These are phyloP conservation scores for Penicillium psychrosexuale DNA, from an alignment of 2,329 filamentous ascomycete species.

Conservation along the genomic window DNA sequence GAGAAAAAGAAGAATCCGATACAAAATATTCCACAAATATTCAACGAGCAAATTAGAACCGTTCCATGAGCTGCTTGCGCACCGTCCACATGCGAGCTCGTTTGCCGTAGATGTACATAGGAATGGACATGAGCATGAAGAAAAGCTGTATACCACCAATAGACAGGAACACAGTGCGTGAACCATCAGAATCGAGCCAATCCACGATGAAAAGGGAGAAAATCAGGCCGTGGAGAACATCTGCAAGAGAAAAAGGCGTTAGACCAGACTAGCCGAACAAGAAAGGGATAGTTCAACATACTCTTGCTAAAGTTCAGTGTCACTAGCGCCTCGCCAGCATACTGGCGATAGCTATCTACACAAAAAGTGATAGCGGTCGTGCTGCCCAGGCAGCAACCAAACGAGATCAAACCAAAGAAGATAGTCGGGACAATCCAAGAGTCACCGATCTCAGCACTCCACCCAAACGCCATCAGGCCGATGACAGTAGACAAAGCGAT, in stretches of 20 bases:
- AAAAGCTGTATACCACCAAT: slow-evolving; percentile 82
- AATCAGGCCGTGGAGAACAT: slow-evolving; percentile 83
- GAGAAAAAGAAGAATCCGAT: neutral
- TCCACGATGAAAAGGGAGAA: slow-evolving; percentile 84
- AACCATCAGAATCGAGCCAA: slow-evolving; percentile 74
- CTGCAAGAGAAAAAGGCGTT: slow-evolving; percentile 28
- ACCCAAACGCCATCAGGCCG: slow-evolving; percentile 94
- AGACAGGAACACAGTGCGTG: slow-evolving; percentile 74
- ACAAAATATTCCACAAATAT: neutral
- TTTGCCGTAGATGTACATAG: slow-evolving; percentile 95
- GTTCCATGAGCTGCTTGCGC: slow-evolving; percentile 80
- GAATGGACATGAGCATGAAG: slow-evolving; percentile 70
- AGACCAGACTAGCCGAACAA: neutral
- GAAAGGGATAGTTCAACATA: slow-evolving; percentile 32
- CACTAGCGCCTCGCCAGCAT: slow-evolving; percentile 89
- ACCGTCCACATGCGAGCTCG: slow-evolving; percentile 91
- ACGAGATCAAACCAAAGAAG: slow-evolving; percentile 89
- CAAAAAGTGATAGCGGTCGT: slow-evolving; percentile 93
- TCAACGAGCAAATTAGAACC: slow-evolving; percentile 47
- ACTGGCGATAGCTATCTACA: slow-evolving; percentile 88
- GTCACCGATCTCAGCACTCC: slow-evolving; percentile 73
- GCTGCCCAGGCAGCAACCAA: slow-evolving; percentile 84
- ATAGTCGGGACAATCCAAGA: slow-evolving; percentile 88
- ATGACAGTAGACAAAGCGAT: slow-evolving; percentile 74
- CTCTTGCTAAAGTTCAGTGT: slow-evolving; percentile 93